Evolutionary conservation across 2,329 filamentous ascomycete species (phyloP).

Genomic region (Neonectria faginata): DNA sequence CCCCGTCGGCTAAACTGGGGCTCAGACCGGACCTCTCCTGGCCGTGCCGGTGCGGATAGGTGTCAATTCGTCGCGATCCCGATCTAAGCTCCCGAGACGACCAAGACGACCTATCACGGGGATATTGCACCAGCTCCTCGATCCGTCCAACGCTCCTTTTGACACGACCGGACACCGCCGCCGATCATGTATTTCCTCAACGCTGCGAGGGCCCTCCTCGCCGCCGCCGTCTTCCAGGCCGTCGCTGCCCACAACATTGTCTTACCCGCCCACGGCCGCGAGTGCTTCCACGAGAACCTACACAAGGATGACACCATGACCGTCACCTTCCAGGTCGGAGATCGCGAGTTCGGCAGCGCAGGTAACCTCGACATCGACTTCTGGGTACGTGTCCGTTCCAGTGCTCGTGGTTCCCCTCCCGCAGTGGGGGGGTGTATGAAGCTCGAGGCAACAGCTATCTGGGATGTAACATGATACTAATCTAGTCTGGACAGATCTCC

Average conservation of each 20-base stretch:
- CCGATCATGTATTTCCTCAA: conserved; percentile 47
- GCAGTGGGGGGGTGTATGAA: conserved; percentile 2
- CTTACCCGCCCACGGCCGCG: conserved; percentile 89
- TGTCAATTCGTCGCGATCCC: conserved; percentile 47
- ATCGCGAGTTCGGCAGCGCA: conserved; percentile 93
- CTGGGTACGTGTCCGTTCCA: conserved; percentile 74
- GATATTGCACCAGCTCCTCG: conserved; percentile 6
- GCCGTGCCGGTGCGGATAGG: conserved; percentile 42
- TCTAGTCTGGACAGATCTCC: conserved; percentile 69
- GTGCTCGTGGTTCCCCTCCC: not conserved
- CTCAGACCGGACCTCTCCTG: conserved; percentile 23
- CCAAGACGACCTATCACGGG: conserved; percentile 25
- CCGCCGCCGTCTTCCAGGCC: conserved; percentile 62
- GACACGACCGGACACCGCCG: conserved; percentile 8
- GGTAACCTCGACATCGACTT: conserved; percentile 98
- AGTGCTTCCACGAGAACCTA: conserved; percentile 96
- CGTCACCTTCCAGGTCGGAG: conserved; percentile 97
- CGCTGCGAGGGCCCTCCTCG: conserved; percentile 58
- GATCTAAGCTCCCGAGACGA: conserved; percentile 33
- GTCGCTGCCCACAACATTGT: conserved; percentile 94
- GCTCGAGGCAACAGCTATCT: conserved; percentile 21
- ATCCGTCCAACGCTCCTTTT: conserved; percentile 16
- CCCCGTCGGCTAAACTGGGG: conserved; percentile 41
- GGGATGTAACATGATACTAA: conserved; percentile 30
- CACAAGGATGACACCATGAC: conserved; percentile 98